Percentiles rank a stretch among this genome's conserved stretches.
Evolutionary conservation across 2,329 filamentous ascomycete genomes (phyloP).

Genomic region (Sphaerulina populicola): DNA sequence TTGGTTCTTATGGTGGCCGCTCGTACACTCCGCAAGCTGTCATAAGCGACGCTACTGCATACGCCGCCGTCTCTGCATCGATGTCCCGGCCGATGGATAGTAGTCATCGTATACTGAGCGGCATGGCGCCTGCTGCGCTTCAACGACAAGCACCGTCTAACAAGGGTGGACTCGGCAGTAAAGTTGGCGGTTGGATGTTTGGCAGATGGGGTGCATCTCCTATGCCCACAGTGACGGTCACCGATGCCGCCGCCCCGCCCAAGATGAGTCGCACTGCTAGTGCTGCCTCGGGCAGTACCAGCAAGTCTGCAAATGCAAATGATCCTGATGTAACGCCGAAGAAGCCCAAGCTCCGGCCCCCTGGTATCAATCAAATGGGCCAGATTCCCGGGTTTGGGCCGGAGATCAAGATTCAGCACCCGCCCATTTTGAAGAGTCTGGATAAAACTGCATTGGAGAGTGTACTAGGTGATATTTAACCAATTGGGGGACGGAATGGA

Average conservation of each 20-base stretch:
- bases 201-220: conserved; percentile 55
- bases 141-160: conserved; percentile 7
- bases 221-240: conserved; percentile 25
- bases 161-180: conserved; percentile 38
- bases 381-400: conserved; percentile 63
- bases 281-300: conserved; percentile 17
- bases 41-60: conserved; percentile 32
- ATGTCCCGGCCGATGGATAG: conserved; percentile 36
- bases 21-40: conserved; percentile 43
- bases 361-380: conserved; percentile 72
- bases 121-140: conserved; percentile 24
- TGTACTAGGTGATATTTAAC: conserved; percentile 17
- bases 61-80: conserved; percentile 29
- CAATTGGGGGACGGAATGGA: background rate
- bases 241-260: conserved; percentile 9
- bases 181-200: conserved; percentile 58
- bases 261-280: conserved; percentile 14
- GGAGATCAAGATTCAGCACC: conserved; percentile 45
- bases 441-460: conserved; percentile 51
- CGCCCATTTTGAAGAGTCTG: conserved; percentile 50
- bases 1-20: conserved; percentile 45
- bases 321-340: conserved; percentile 32
- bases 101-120: conserved; percentile 28
- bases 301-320: conserved; percentile 17
- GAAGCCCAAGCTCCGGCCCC: conserved; percentile 43